Conservation (phyloP, 139 green algal species). For the Mychonastes homosphaera region DNA sequence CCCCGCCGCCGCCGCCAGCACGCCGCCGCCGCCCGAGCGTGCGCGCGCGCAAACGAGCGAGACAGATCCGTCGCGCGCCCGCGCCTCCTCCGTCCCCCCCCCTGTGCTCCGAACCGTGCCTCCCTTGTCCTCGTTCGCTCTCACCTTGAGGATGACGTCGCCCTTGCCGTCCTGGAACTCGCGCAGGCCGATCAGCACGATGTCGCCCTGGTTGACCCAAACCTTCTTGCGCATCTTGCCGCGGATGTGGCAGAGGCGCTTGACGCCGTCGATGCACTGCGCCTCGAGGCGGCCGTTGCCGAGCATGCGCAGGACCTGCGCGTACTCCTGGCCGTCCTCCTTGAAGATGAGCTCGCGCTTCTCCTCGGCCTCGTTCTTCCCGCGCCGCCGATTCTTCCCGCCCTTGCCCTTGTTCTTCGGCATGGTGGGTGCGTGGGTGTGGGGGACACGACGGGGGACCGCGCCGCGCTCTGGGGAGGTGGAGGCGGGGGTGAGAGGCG, state of each 20-base stretch:
- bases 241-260: conserved; percentile 96
- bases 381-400: conserved; percentile 41
- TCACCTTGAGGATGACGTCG: conserved; percentile 98
- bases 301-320: conserved; percentile 91
- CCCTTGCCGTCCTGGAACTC: conserved; percentile 99
- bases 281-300: conserved; percentile 95
- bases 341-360: conserved; percentile 99
- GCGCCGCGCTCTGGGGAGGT: no score
- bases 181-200: conserved; percentile 93
- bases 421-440: conserved; percentile 18
- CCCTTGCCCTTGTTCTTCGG: conserved; percentile 50
- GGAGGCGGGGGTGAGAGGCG: not conserved
- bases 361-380: conserved; percentile 87
- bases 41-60: not conserved
- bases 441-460: no score
- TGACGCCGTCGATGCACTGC: conserved; percentile 95
- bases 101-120: no score
- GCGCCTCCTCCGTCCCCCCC: no score
- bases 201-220: conserved; percentile 72
- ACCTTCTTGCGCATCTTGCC: conserved; percentile 99
- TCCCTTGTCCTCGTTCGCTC: not conserved
- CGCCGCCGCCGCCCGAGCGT: not conserved
- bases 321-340: conserved; percentile 90
- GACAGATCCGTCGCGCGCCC: not conserved
- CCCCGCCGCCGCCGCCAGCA: no score